Conservation (phyloP, 257 asterid genomes). For the Solanum clarkiae region DNA sequence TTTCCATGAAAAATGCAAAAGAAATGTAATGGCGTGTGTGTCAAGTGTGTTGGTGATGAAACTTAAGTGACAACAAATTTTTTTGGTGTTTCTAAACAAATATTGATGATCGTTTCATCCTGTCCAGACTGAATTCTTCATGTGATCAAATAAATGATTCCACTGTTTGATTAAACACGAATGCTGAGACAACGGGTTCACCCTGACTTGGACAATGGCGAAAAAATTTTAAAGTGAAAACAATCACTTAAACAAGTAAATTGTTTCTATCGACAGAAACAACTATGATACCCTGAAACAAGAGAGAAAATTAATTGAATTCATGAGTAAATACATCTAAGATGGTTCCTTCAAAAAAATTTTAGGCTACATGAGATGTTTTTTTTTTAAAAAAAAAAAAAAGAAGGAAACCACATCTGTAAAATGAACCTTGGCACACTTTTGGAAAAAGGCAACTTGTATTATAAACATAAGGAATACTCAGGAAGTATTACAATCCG, state of each 20-base stretch:
- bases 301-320: not conserved
- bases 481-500: too few relatives aligned
- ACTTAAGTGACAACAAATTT: not conserved
- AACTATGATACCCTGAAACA: not conserved
- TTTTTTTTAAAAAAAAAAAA: not conserved
- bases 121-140: not conserved
- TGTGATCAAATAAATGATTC: not conserved
- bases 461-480: too few relatives aligned
- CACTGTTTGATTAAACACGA: not conserved
- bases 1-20: not conserved
- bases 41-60: not conserved
- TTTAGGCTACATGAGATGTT: not conserved
- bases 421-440: not conserved
- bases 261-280: not conserved
- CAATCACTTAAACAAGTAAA: not conserved
- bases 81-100: not conserved
- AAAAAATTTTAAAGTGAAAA: not conserved
- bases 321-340: not conserved
- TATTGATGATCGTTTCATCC: not conserved
- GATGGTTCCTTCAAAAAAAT: not conserved
- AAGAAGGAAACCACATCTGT: not conserved
- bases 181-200: not conserved
- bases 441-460: too few relatives aligned
- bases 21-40: not conserved
- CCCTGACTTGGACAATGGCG: not conserved